Conservation (phyloP, 1,284 basidiomycete species). For the Apiotrichum porosum region DNA sequence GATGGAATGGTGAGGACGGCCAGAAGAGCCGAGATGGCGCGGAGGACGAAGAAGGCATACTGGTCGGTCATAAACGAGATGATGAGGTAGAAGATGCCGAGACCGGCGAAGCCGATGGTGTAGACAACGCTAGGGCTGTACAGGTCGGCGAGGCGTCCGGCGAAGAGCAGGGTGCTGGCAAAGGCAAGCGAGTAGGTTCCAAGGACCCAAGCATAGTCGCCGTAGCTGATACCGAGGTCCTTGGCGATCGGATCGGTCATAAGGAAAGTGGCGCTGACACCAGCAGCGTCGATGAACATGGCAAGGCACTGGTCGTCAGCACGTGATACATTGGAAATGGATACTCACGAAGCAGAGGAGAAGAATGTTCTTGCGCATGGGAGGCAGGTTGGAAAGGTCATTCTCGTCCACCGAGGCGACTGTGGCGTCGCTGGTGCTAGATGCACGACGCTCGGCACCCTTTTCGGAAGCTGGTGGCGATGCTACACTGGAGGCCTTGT, state of each 20-base stretch:
- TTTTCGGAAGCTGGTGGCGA: background rate
- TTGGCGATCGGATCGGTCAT: slow-evolving; percentile 41
- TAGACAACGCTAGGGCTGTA: slow-evolving; percentile 40
- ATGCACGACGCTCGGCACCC: background rate
- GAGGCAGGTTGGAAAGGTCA: slow-evolving; percentile 8
- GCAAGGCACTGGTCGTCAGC: slow-evolving; percentile 15
- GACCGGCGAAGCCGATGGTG: slow-evolving; percentile 39
- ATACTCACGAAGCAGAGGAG: slow-evolving; percentile 31
- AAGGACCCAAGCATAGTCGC: slow-evolving; percentile 41
- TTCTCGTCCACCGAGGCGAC: background rate
- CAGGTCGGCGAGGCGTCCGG: slow-evolving; percentile 41
- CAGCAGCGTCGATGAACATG: slow-evolving; percentile 41
- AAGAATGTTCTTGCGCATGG: slow-evolving; percentile 29
- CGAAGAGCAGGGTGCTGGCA: slow-evolving; percentile 37
- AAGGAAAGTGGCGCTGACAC: slow-evolving; percentile 39
- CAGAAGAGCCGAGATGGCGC: slow-evolving; percentile 39
- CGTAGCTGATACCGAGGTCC: slow-evolving; percentile 29
- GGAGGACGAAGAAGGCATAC: slow-evolving; percentile 45
- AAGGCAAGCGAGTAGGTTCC: slow-evolving; percentile 31
- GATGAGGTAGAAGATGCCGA: slow-evolving; percentile 42
- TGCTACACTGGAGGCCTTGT: background rate
- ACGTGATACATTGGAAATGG: background rate
- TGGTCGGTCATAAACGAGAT: slow-evolving; percentile 44
- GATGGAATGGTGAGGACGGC: slow-evolving; percentile 44
- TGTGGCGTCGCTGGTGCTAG: background rate